Evolutionary conservation across 345 rosid species (phyloP).

Genomic region (Dipteronia dyeriana): DNA sequence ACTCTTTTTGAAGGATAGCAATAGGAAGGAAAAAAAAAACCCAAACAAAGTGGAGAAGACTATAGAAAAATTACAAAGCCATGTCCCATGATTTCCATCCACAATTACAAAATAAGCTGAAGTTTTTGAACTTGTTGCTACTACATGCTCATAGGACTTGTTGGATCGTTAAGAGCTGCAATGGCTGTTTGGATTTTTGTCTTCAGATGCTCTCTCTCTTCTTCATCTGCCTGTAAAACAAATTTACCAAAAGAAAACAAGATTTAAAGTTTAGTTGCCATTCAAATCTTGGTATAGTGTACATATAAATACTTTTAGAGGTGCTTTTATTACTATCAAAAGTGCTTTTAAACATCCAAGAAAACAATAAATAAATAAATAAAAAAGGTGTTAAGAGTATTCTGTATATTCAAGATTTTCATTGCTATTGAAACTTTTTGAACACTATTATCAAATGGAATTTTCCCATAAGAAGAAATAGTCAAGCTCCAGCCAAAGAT

Average conservation of each 20-base stretch:
- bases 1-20: neutral
- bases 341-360: too few relatives aligned
- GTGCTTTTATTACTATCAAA: too few relatives aligned
- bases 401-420: too few relatives aligned
- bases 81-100: neutral
- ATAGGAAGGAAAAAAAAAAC: neutral
- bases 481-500: too few relatives aligned
- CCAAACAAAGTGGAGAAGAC: neutral
- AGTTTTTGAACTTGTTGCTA: neutral
- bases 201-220: constrained; percentile 49
- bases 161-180: constrained; percentile 54
- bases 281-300: neutral
- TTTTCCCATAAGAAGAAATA: too few relatives aligned
- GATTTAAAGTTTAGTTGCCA: neutral
- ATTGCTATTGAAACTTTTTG: too few relatives aligned
- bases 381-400: too few relatives aligned
- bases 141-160: constrained; percentile 63
- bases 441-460: too few relatives aligned
- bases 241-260: neutral
- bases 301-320: too few relatives aligned
- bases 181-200: constrained; percentile 52
- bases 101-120: neutral
- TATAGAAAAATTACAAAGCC: neutral
- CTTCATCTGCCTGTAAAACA: constrained; percentile 57
- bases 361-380: too few relatives aligned